Base-by-base conservation (phyloP, 2,329 filamentous ascomycete species). In the Claviceps citrina region DNA sequence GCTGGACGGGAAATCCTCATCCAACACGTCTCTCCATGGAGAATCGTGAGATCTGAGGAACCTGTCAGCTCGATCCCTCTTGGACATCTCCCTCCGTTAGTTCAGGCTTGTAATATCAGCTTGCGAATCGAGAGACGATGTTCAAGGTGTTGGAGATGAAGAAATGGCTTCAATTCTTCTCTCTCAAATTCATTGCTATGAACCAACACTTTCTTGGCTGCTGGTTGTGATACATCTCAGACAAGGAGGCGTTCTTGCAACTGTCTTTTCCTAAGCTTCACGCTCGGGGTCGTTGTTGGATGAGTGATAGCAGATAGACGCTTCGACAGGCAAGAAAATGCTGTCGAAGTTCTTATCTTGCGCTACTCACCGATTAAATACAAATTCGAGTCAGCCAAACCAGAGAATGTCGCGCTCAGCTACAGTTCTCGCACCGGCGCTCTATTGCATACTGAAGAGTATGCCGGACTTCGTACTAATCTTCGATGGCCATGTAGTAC, bases 361-460 rank as follows among this genome's bases (percentile, higher is more conserved):
- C 38, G 35, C 31, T 40, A 64, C 74, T 84, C 82, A 85, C 78
- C 67, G 78, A 85, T 81, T 51, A 87, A 89, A 86, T 68, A 47
- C 48, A 82, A 38, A 78, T 54, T 83, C 81, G 84, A 87, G 83
- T 87, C 69, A 77, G 74, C 75, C 80, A 82, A 74, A 76, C 77
- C 71, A 67, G 80, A 87, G 83, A 91, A 91, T 89, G 83, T 79
- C 76, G 84, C 83, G 67, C 70, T 69, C 73, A 78, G 81, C 82
- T 80, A 81, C 85, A 93, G 68, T 93, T 93, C 84, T 86, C 76
- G 73, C 78, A 78, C 78, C 77, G 81, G 82, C 82, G 81, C 76
- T 78, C 60, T 62, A 67, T 66, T 69, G 62, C 71, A 74, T 73
- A 69, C 68, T 61, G 12, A 43, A 40, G 50, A 65, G 70, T 73